phyloP scores from a whole-genome alignment of 1,284 basidiomycete species.

The Termitomyces sp. region DNA sequence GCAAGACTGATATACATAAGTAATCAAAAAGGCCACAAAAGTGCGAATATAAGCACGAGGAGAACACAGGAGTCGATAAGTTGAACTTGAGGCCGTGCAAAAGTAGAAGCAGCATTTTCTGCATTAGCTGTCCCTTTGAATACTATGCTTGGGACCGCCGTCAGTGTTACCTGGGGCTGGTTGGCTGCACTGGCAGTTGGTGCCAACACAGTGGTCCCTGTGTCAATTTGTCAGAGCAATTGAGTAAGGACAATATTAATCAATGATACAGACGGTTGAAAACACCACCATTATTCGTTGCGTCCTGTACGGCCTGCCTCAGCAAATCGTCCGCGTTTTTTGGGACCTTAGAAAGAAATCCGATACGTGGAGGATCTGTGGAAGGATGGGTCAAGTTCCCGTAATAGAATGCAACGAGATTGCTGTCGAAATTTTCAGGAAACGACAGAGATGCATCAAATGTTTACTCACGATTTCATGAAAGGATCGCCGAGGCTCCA shows the following conservation, averaged over 20 bases:
- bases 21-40: background rate
- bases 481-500: background rate
- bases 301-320: background rate
- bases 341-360: background rate
- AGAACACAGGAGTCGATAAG: background rate
- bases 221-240: background rate
- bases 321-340: background rate
- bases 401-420: constrained; percentile 15
- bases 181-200: background rate
- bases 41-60: background rate
- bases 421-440: background rate
- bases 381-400: constrained; percentile 12
- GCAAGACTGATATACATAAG: too few relatives aligned
- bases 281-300: background rate
- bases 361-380: background rate
- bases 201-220: background rate
- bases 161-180: background rate
- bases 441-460: background rate
- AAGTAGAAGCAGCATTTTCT: background rate
- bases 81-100: background rate
- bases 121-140: too few relatives aligned
- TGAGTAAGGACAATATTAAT: background rate
- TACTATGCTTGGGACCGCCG: background rate
- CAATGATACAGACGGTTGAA: background rate
- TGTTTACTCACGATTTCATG: background rate